phyloP scores from a whole-genome alignment of 768 basidiomycete genomes.

The Kwoniella mangroviensis region DNA sequence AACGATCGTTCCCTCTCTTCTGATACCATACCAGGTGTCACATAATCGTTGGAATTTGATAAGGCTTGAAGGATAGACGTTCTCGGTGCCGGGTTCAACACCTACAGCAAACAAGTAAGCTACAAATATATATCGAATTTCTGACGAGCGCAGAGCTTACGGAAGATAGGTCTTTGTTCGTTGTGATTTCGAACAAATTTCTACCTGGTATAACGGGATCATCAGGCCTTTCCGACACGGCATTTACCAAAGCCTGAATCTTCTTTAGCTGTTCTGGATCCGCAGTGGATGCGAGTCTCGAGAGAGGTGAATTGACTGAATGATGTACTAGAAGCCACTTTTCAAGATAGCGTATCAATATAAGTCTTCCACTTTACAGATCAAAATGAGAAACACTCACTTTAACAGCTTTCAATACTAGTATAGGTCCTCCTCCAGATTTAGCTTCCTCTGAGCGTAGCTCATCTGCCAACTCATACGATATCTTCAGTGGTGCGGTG shows the following conservation, averaged over 20 bases:
- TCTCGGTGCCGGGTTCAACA: slow-evolving; percentile 42
- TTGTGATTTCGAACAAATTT: slow-evolving; percentile 27
- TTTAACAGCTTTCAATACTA: slow-evolving; percentile 37
- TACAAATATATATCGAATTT: not conserved
- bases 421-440: slow-evolving; percentile 36
- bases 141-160: slow-evolving; percentile 16
- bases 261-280: not conserved
- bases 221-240: slow-evolving; percentile 5
- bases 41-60: slow-evolving; percentile 12
- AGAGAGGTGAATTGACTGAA: slow-evolving; percentile 33
- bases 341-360: no score
- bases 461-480: slow-evolving; percentile 34
- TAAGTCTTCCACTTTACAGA: no score
- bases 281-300: slow-evolving; percentile 7
- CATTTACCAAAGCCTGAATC: slow-evolving; percentile 23
- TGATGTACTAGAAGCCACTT: slow-evolving; percentile 44
- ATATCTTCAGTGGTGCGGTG: slow-evolving; percentile 21
- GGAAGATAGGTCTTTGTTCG: slow-evolving; percentile 19
- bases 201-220: slow-evolving; percentile 14
- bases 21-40: not conserved
- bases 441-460: slow-evolving; percentile 30
- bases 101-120: slow-evolving; percentile 15
- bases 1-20: slow-evolving; percentile 11
- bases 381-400: slow-evolving; percentile 12
- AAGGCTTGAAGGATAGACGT: slow-evolving; percentile 46